Percentiles rank a stretch among this genome's conserved stretches.
These are phyloP conservation scores for Annona squamosa DNA, from an alignment of 164 flowering plant genomes.

Conservation along the genomic window DNA sequence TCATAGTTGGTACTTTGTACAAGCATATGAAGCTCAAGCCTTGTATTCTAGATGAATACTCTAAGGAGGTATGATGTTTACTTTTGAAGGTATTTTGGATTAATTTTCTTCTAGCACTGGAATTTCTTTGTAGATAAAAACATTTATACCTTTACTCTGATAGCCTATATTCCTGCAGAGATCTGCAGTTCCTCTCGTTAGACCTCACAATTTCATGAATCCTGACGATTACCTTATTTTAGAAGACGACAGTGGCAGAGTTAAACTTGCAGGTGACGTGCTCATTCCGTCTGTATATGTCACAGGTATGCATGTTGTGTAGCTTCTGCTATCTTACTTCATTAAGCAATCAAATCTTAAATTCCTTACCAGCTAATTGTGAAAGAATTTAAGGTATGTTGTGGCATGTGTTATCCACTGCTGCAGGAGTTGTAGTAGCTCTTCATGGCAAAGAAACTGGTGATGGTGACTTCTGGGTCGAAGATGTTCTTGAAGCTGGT, in stretches of 20 bases:
- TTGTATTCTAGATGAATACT: conserved; percentile 78
- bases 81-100: neutral
- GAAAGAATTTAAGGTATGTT: neutral
- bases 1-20: conserved; percentile 89
- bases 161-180: conserved; percentile 41
- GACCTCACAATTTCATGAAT: conserved; percentile 80
- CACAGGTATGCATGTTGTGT: conserved; percentile 47
- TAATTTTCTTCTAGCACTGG: neutral
- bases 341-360: neutral
- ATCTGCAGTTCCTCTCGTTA: conserved; percentile 63
- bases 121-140: neutral
- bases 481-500: conserved; percentile 80
- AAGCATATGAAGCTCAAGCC: conserved; percentile 98
- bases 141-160: neutral
- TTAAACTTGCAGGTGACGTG: conserved; percentile 61
- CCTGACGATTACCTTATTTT: conserved; percentile 74
- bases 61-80: conserved; percentile 61
- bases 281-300: conserved; percentile 68
- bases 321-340: neutral
- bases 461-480: conserved; percentile 76
- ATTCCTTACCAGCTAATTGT: neutral
- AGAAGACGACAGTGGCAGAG: conserved; percentile 98
- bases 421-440: conserved; percentile 73
- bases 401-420: conserved; percentile 3
- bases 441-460: conserved; percentile 82